phyloP scores from a whole-genome alignment of 371 early-diverging fungal species.

The Saksenaea oblongispora region DNA sequence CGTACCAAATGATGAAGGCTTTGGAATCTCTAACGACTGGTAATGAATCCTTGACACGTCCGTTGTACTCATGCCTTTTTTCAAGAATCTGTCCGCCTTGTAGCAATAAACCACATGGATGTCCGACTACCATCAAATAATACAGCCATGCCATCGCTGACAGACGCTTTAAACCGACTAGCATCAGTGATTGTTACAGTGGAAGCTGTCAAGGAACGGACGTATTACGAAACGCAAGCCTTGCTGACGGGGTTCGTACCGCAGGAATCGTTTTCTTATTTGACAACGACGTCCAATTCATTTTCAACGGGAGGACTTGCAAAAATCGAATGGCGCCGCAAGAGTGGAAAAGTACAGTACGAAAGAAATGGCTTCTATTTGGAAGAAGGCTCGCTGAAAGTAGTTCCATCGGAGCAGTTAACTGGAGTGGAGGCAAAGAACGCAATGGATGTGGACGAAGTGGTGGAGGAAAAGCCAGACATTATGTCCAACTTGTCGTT shows the following conservation, averaged over 20 bases:
- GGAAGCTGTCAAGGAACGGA: constrained; percentile 14
- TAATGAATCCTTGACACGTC: not conserved
- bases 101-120: constrained; percentile 36
- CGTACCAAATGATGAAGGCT: constrained; percentile 40
- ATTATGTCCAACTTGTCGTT: constrained; percentile 73
- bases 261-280: constrained; percentile 42
- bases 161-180: constrained; percentile 33
- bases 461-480: constrained; percentile 21
- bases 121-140: constrained; percentile 14
- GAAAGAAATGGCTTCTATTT: constrained; percentile 33
- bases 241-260: constrained; percentile 44
- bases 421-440: constrained; percentile 10
- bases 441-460: not conserved
- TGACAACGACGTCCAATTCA: constrained; percentile 35
- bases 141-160: constrained; percentile 8
- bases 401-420: constrained; percentile 23
- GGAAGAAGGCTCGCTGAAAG: constrained; percentile 10
- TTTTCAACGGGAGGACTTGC: constrained; percentile 33
- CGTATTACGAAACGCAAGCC: constrained; percentile 32
- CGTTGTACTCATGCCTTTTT: not conserved
- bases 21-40: constrained; percentile 43
- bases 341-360: constrained; percentile 48
- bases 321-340: constrained; percentile 44
- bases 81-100: constrained; percentile 32
- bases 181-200: constrained; percentile 34